These are phyloP conservation scores for Globisporangium yorkense DNA, from an alignment of 352 stramenopile genomes.

Conservation along the genomic window DNA sequence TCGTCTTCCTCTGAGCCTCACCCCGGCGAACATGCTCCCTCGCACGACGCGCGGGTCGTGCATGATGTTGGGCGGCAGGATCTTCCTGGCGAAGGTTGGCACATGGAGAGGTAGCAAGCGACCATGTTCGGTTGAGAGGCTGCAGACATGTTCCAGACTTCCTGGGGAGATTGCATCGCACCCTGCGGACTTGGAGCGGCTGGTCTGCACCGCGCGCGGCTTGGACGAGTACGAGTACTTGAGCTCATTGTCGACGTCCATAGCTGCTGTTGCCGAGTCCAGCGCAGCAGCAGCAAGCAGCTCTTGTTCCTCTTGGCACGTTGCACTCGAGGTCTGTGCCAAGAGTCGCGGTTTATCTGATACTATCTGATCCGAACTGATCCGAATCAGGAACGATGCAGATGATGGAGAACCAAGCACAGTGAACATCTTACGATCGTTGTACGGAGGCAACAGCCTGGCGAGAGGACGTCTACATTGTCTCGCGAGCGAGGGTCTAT, in stretches of 20 bases:
- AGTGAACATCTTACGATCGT: no score
- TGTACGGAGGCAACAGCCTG: no score
- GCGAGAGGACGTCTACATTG: not conserved
- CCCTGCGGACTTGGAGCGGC: slow-evolving; percentile 31
- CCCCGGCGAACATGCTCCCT: slow-evolving; percentile 56
- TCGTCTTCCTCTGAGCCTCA: slow-evolving; percentile 9
- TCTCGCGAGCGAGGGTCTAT: not conserved
- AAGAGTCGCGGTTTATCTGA: no score
- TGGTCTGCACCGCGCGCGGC: slow-evolving; percentile 62
- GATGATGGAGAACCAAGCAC: no score
- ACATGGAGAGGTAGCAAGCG: not conserved
- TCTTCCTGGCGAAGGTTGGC: slow-evolving; percentile 14
- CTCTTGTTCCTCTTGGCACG: not conserved
- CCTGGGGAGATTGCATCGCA: not conserved
- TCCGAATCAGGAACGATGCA: no score
- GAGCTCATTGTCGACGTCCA: slow-evolving; percentile 46
- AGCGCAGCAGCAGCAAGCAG: not conserved
- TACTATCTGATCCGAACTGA: no score
- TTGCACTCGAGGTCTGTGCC: no score
- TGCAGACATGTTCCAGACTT: no score
- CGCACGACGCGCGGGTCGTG: slow-evolving; percentile 58
- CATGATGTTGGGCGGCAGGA: slow-evolving; percentile 60
- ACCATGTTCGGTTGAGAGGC: not conserved
- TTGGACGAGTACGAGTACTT: slow-evolving; percentile 79
- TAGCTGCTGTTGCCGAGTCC: slow-evolving; percentile 1